phyloP scores from a whole-genome alignment of 2,329 filamentous ascomycete genomes.

The Fusarium nelsonii region DNA sequence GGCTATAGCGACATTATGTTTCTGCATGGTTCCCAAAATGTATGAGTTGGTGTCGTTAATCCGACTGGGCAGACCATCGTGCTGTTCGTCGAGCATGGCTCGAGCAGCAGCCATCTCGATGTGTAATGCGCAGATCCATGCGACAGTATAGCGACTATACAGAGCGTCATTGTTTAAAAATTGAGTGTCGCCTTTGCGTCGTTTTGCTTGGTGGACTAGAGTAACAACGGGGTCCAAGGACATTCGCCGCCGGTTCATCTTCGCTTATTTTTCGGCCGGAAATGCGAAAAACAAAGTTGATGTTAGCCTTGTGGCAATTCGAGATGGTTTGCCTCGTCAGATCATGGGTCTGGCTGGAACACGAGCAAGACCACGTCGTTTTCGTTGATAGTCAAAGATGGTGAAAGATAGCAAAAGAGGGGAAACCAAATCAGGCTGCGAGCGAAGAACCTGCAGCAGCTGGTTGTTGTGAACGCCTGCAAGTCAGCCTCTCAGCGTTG shows the following conservation, averaged over 20 bases:
- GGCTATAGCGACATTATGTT: constrained; percentile 46
- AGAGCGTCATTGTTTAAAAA: accelerated
- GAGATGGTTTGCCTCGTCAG: accelerated
- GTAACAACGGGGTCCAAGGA: accelerated
- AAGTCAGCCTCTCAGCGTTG: not conserved
- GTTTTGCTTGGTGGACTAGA: not conserved
- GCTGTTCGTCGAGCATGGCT: constrained; percentile 47
- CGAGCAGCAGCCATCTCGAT: constrained; percentile 48
- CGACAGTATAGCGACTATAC: constrained; percentile 37
- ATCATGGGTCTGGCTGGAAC: not conserved
- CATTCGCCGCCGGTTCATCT: not conserved
- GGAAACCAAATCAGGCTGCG: not conserved
- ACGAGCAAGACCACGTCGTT: not conserved
- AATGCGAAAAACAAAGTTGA: too few species aligned
- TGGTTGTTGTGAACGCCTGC: not conserved
- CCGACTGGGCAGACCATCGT: not conserved
- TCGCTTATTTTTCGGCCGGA: not conserved
- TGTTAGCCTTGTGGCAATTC: accelerated
- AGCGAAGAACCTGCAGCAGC: too few species aligned
- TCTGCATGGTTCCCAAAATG: constrained; percentile 32
- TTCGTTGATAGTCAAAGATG: not conserved
- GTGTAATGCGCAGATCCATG: constrained; percentile 50
- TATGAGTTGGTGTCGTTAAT: constrained; percentile 41
- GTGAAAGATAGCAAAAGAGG: not conserved
- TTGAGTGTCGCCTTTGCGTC: accelerated